Conservation (phyloP, 2,329 filamentous ascomycete genomes). For the Alternaria angustiovoidea region DNA sequence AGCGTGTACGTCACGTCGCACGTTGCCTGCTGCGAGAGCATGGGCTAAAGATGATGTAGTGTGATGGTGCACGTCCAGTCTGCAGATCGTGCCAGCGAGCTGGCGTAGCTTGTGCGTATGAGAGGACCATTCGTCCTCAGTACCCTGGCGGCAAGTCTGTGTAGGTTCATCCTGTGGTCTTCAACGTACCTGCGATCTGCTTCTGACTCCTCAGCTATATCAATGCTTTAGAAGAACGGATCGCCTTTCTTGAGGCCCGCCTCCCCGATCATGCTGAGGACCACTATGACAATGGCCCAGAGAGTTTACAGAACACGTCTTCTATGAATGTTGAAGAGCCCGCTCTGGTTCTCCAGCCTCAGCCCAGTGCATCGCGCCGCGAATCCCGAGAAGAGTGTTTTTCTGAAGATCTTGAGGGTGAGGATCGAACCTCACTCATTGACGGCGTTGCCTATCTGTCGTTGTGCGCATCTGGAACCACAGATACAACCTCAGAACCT, state of each 20-base stretch:
- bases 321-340: not conserved
- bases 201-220: slow-evolving; percentile 27
- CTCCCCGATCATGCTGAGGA: slow-evolving; percentile 37
- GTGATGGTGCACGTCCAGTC: slow-evolving; percentile 33
- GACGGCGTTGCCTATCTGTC: slow-evolving; percentile 41
- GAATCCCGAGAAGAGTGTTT: slow-evolving; percentile 16
- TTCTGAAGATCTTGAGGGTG: slow-evolving; percentile 25
- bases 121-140: slow-evolving; percentile 34
- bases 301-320: not conserved
- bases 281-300: slow-evolving; percentile 25
- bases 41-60: slow-evolving; percentile 22
- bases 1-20: slow-evolving; percentile 28
- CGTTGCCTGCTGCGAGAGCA: not conserved
- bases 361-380: slow-evolving; percentile 3
- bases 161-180: slow-evolving; percentile 17
- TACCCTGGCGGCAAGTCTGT: slow-evolving; percentile 39
- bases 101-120: slow-evolving; percentile 33
- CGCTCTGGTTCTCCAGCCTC: not conserved
- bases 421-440: slow-evolving; percentile 34
- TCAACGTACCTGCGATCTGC: not conserved
- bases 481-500: slow-evolving; percentile 31
- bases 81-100: slow-evolving; percentile 32
- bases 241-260: slow-evolving; percentile 38
- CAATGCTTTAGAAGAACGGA: slow-evolving; percentile 36
- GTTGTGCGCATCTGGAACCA: slow-evolving; percentile 37